Conservation (phyloP, 176 grass and related monocot genomes). For the Carex kokanica region DNA sequence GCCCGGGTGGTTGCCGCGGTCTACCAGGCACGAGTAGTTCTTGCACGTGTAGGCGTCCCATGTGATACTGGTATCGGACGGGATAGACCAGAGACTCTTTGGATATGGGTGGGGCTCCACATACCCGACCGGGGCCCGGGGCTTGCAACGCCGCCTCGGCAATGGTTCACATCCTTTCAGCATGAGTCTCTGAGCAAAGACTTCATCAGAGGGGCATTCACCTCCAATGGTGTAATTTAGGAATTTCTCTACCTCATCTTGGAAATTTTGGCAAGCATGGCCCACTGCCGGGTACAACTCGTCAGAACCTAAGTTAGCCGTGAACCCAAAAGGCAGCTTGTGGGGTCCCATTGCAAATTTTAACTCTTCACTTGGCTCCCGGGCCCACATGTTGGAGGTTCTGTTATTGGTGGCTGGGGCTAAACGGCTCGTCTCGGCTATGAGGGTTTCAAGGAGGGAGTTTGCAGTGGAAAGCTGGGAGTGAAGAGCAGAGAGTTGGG, state of each 20-base stretch:
- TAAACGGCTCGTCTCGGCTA: background rate
- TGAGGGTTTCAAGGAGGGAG: conserved; percentile 52
- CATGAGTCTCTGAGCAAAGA: conserved; percentile 47
- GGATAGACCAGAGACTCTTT: conserved; percentile 41
- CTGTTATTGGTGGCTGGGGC: background rate
- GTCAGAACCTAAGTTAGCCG: conserved; percentile 46
- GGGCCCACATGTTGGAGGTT: conserved; percentile 1
- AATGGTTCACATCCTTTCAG: conserved; percentile 55
- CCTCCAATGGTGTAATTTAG: conserved; percentile 40
- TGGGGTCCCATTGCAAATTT: conserved; percentile 38
- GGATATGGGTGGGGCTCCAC: conserved; percentile 34
- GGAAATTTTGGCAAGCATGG: conserved; percentile 38
- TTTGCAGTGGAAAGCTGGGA: conserved; percentile 39
- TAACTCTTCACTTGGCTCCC: conserved; percentile 45
- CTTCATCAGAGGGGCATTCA: conserved; percentile 49
- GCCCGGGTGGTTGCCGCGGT: conserved; percentile 25
- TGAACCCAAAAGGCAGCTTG: conserved; percentile 52
- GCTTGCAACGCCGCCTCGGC: conserved; percentile 50
- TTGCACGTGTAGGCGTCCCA: conserved; percentile 64
- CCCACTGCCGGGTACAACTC: conserved; percentile 39
- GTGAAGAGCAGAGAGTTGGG: conserved; percentile 33
- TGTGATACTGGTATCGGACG: conserved; percentile 42
- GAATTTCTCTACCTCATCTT: conserved; percentile 41
- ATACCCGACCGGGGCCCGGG: conserved; percentile 28
- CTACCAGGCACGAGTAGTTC: conserved; percentile 49